Evolutionary conservation across 2,329 filamentous ascomycete species (phyloP).

Genomic region (Epichloe gansuensis): DNA sequence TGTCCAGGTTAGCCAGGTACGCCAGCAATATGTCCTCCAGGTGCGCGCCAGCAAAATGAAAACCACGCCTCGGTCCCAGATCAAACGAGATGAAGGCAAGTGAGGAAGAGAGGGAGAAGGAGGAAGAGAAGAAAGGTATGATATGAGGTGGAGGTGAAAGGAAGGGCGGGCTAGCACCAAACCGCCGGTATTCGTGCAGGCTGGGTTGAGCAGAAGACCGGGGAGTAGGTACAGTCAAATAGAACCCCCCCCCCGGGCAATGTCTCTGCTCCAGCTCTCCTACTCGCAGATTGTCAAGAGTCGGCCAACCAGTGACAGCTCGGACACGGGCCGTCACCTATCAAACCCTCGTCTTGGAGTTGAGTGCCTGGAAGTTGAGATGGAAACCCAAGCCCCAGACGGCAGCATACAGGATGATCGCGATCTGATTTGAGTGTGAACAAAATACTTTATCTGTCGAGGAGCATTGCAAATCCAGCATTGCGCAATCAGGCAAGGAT

Average conservation of each 20-base stretch:
- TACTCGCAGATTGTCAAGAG: slow-evolving; percentile 9
- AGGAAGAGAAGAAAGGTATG: slow-evolving; percentile 3
- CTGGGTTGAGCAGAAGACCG: slow-evolving; percentile 6
- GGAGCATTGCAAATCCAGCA: neutral
- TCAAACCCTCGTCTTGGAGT: neutral
- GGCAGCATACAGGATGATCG: neutral
- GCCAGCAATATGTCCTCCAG: neutral
- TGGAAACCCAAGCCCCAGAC: neutral
- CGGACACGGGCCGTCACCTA: neutral
- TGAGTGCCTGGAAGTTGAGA: neutral
- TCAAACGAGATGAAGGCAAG: neutral
- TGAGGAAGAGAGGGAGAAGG: neutral
- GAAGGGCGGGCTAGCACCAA: slow-evolving; percentile 5
- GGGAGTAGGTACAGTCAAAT: slow-evolving; percentile 3
- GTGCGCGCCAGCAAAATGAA: neutral
- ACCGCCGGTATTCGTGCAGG: slow-evolving; percentile 6
- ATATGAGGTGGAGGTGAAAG: slow-evolving; percentile 4
- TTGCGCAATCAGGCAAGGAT: neutral
- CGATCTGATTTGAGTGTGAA: too few species aligned
- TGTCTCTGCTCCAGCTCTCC: slow-evolving; percentile 13
- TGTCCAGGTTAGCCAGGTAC: neutral
- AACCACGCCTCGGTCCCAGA: neutral
- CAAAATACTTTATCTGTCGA: neutral
- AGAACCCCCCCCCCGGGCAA: slow-evolving; percentile 8
- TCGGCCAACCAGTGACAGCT: slow-evolving; percentile 2